Conservation (phyloP, 2,329 filamentous ascomycete species). For the Xylaria polymorpha region DNA sequence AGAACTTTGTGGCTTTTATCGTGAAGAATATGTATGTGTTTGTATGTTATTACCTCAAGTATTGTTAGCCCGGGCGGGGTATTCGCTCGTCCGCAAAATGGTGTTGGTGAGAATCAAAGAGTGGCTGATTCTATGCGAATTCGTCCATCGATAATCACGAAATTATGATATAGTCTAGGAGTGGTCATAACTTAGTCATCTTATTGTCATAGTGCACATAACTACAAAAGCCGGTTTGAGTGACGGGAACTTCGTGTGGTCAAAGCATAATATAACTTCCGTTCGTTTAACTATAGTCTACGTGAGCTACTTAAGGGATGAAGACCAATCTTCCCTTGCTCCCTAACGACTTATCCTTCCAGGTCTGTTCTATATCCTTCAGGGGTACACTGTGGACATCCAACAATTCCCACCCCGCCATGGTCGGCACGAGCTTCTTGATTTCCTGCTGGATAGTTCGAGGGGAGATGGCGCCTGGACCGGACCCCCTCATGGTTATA, state of each 20-base stretch:
- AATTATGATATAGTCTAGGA: no score
- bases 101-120: no score
- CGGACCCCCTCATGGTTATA: conserved; percentile 60
- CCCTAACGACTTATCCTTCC: conserved; percentile 46
- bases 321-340: conserved; percentile 46
- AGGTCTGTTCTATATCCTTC: conserved; percentile 50
- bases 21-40: no score
- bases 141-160: neutral
- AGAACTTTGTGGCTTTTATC: no score
- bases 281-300: neutral
- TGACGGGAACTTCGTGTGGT: neutral
- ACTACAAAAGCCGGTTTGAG: neutral
- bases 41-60: no score
- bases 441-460: conserved; percentile 48
- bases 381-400: conserved; percentile 45
- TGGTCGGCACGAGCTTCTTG: conserved; percentile 46
- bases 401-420: conserved; percentile 49
- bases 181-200: no score
- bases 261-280: neutral
- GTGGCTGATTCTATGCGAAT: neutral
- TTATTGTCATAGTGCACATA: neutral
- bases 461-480: conserved; percentile 57
- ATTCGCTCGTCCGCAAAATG: no score
- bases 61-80: no score
- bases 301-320: conserved; percentile 36